These are phyloP conservation scores for Craterostigma plantagineum DNA, from an alignment of 257 asterid genomes.

Conservation along the genomic window DNA sequence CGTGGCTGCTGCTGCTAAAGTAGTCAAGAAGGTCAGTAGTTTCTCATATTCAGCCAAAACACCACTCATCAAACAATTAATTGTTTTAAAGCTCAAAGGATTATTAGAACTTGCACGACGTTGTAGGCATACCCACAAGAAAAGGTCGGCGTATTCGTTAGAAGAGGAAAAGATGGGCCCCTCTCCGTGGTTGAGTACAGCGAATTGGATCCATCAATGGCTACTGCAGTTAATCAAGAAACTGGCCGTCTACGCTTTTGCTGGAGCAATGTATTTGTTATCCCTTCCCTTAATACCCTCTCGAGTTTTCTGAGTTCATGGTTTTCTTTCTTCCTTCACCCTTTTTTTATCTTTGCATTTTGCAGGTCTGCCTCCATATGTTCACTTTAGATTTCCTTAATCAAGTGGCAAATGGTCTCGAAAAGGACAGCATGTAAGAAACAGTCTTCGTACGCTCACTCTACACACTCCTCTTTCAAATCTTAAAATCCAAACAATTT, in stretches of 20 bases:
- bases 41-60: conserved; percentile 1
- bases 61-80: neutral
- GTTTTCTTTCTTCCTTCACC: neutral
- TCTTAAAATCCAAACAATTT: no score
- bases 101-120: neutral
- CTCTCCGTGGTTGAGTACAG: conserved; percentile 85
- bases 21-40: conserved; percentile 38
- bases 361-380: conserved; percentile 98
- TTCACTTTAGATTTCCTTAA: conserved; percentile 80
- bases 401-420: conserved; percentile 91
- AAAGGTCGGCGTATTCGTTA: conserved; percentile 93
- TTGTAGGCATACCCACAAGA: conserved; percentile 92
- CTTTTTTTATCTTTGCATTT: conserved; percentile 12
- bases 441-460: neutral
- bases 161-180: conserved; percentile 88
- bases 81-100: no score
- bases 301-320: conserved; percentile 1
- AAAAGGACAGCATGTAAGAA: conserved; percentile 92
- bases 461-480: neutral
- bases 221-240: conserved; percentile 63
- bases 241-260: conserved; percentile 93
- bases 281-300: conserved; percentile 1
- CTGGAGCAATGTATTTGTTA: conserved; percentile 71
- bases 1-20: conserved; percentile 83
- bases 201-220: conserved; percentile 63